A percentile compares a stretch with the other conserved stretches of the same genome.
These are phyloP conservation scores for Collybia nuda DNA, from an alignment of 768 basidiomycete genomes.

Conservation along the genomic window DNA sequence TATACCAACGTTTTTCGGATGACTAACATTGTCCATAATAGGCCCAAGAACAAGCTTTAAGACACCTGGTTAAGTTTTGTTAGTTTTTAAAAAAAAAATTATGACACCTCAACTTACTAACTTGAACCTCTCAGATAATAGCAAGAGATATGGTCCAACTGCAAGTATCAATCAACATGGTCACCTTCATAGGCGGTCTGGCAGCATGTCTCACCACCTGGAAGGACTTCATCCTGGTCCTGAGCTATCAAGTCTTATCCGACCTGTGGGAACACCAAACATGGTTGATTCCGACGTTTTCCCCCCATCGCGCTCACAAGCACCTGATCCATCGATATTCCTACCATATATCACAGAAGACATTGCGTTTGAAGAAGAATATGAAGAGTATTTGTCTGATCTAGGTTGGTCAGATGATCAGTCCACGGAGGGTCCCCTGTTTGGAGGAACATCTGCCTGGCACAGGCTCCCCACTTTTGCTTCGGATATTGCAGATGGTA, in stretches of 20 bases:
- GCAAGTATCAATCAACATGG: conserved; percentile 53
- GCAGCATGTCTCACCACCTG: conserved; percentile 80
- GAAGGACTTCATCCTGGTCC: conserved; percentile 77
- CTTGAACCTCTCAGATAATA: conserved; percentile 71
- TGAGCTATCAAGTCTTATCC: conserved; percentile 72
- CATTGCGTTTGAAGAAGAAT: conserved; percentile 94
- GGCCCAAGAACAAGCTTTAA: conserved; percentile 94
- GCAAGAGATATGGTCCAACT: conserved; percentile 76
- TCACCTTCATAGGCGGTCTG: conserved; percentile 68
- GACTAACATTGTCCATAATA: conserved; percentile 26
- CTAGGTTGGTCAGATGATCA: conserved; percentile 72
- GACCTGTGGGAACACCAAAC: conserved; percentile 75
- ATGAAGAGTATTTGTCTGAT: conserved; percentile 94
- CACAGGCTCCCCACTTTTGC: conserved; percentile 76
- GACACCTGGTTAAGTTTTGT: conserved; percentile 96
- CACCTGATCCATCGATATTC: conserved; percentile 80
- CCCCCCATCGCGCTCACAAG: conserved; percentile 88
- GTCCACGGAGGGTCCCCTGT: conserved; percentile 38
- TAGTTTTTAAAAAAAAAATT: conserved; percentile 25
- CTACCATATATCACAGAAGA: conserved; percentile 92
- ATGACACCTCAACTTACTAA: conserved; percentile 8
- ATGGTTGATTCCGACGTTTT: conserved; percentile 88
- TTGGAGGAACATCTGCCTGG: conserved; percentile 68
- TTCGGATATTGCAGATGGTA: conserved; percentile 79
- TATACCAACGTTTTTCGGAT: conserved; percentile 4